Evolutionary conservation across 345 rosid species (phyloP), one percentile per base, ranked within the genome.

Genomic region (Salix caprea): DNA sequence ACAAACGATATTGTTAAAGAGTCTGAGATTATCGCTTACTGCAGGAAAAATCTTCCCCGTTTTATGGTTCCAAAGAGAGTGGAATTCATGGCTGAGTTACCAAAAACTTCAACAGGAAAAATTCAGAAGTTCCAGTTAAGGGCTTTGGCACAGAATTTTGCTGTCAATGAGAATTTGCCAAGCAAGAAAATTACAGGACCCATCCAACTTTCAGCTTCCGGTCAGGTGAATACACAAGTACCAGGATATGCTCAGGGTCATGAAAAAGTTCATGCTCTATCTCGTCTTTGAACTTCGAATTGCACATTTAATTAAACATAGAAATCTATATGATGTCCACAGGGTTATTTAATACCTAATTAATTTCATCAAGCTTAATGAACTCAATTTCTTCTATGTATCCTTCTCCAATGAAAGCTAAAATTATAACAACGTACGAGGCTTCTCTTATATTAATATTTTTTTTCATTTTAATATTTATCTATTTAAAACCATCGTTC

Each of bases 61-160:
- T 86, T 69, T 71, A 86, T 80, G 89, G 83, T 82, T 60, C 89
- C 89, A 4, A 86, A 86, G 76, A 78, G 69, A 80, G 89, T 86
- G 32, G 84, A 48, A 46, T 76, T 86, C 78, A 11, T 80, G 76
- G 36, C 52, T 13, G 84, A 82, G 72, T 56, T 86, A 13, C 89
- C 89, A 0, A 86, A 86, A 83, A 80, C 76, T 5, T 6, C 85
- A 0, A 86, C 85, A 19, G 85, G 85, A 10, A 86, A 86, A 60
- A 82, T 86, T 48, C 81, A 77, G 50, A 86, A 86, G 67, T 40
- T 67, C 42, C 81, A 80, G 78, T 74, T 86, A 34, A 76, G 89
- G 72, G 77, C 13, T 5, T 21, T 76, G 78, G 87, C 89, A 1
- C 44, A 82, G 82, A 66, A 16, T 2, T 62, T 84, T n/a, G 77